Percentiles rank a stretch among this genome's conserved stretches.
phyloP scores from a whole-genome alignment of 2,329 filamentous ascomycete species.

The Colletotrichum caudatum region DNA sequence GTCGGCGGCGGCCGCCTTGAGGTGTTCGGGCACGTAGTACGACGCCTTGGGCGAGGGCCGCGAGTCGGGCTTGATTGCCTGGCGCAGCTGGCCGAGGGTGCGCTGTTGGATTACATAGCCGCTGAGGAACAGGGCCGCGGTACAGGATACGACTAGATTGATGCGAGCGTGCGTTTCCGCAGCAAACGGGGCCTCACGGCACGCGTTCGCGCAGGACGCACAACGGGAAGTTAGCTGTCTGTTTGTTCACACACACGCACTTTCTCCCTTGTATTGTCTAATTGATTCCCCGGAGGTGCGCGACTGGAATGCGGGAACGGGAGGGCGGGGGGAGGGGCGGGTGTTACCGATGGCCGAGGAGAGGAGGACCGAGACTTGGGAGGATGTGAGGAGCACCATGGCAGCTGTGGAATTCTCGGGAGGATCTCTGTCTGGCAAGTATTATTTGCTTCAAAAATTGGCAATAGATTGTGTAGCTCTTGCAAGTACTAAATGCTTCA shows the following conservation, averaged over 20 bases:
- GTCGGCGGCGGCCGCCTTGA: conserved; percentile 53
- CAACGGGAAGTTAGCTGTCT: conserved; percentile 13
- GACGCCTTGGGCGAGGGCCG: conserved; percentile 59
- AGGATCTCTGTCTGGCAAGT: background rate
- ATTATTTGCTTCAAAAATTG: background rate
- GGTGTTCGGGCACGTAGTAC: conserved; percentile 62
- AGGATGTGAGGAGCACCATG: conserved; percentile 71
- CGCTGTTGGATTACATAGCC: conserved; percentile 91
- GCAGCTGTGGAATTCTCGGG: background rate
- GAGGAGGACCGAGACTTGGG: conserved; percentile 76
- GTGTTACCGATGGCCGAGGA: conserved; percentile 72
- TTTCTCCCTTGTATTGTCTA: background rate
- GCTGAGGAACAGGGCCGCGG: conserved; percentile 84
- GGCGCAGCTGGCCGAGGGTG: conserved; percentile 81
- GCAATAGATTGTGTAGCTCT: background rate
- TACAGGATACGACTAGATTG: conserved; percentile 77
- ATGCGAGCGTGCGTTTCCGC: conserved; percentile 21
- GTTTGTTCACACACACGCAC: background rate
- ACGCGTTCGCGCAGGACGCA: conserved; percentile 29
- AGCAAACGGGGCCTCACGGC: conserved; percentile 14
- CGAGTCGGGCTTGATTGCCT: conserved; percentile 70
- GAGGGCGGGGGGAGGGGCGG: conserved; percentile 30
- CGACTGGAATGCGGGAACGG: conserved; percentile 37
- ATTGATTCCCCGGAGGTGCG: background rate
- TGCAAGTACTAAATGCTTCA: too few species aligned